Evolutionary conservation across 768 basidiomycete genomes (phyloP), one percentile per base, ranked within the genome.

Genomic region (Phylloporus rhodoxanthus): DNA sequence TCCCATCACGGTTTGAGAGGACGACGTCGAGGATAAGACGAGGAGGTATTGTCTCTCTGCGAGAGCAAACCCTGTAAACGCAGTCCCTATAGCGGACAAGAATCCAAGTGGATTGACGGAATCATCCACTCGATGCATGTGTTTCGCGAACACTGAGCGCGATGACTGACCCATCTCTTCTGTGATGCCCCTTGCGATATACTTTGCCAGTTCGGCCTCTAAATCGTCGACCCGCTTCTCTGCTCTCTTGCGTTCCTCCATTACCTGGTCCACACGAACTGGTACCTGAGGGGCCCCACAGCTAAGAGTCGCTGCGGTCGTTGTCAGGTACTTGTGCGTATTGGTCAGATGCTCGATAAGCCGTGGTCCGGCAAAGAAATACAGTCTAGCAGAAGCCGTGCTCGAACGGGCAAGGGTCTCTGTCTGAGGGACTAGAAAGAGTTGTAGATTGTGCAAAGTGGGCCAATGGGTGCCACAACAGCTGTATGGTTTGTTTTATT

Each of bases 401-500:
- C 72, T 71, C 8, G 83, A 76, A 9, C 84, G 77, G 33, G 84
- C 72, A 23, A 86, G 70, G 1, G 80, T 68, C 49, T 86, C 85
- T 8, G 81, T 85, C 61, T 86, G 75, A 20, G 86, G 81, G 37
- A 85, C 64, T 38, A 89, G 66, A 71, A 88, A 84, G 45, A 89
- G 69, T 58, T 87, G 81, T 26, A 87, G 75, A 57, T 84, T 82
- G 54, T 84, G 75, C 43, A 93, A 75, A 45, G 81, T 81, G 6
- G 91, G 87, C 46, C 85, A 75, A 65, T 96, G 93, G 14, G 91
- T 90, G 10, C 88, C 86, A 48, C 86, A 87, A 66, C 90, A 90
- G 47, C 85, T 87, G 52, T 32, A 57, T 15, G 43, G 19, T 20
- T 17, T 34, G 19, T 36, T 25, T 33, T 23, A 45, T 55, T 14